These are phyloP conservation scores for Berkeleyomyces rouxiae DNA, from an alignment of 2,329 filamentous ascomycete species.

Conservation along the genomic window DNA sequence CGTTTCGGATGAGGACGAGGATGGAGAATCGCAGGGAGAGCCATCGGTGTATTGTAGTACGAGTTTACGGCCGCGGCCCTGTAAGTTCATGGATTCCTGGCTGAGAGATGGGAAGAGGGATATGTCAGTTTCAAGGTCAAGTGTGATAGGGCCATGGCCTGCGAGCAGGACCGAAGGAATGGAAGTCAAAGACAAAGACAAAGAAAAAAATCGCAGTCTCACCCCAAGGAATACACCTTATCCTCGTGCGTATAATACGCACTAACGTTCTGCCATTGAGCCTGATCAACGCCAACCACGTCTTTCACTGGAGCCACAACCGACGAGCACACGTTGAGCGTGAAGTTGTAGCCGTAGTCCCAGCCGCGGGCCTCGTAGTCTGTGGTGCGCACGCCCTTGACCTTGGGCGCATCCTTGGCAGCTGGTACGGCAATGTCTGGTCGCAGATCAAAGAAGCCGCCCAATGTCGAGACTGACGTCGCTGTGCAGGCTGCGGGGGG, in stretches of 20 bases:
- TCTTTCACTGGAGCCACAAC: constrained; percentile 50
- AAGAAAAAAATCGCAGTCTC: constrained; percentile 20
- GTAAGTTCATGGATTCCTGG: constrained; percentile 35
- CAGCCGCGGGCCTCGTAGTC: constrained; percentile 53
- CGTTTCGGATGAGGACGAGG: neutral
- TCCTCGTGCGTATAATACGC: constrained; percentile 55
- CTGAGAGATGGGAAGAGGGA: constrained; percentile 21
- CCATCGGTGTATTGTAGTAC: constrained; percentile 63
- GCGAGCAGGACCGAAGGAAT: neutral
- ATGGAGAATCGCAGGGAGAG: constrained; percentile 45
- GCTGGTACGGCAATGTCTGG: constrained; percentile 32
- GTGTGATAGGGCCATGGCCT: neutral
- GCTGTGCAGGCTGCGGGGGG: constrained; percentile 37
- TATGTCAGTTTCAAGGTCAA: neutral
- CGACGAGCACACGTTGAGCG: constrained; percentile 62
- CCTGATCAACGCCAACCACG: constrained; percentile 46
- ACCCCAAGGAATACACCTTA: constrained; percentile 61
- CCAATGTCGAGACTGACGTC: constrained; percentile 35
- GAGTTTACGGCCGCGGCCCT: constrained; percentile 53
- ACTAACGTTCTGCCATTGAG: constrained; percentile 55
- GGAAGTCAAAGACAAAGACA: neutral
- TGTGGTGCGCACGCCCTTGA: constrained; percentile 24
- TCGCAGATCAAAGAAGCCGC: constrained; percentile 42
- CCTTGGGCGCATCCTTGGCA: constrained; percentile 28
- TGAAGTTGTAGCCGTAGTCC: constrained; percentile 70